phyloP scores from a whole-genome alignment of 73 alveolate genomes.

The Halteria grandinella region DNA sequence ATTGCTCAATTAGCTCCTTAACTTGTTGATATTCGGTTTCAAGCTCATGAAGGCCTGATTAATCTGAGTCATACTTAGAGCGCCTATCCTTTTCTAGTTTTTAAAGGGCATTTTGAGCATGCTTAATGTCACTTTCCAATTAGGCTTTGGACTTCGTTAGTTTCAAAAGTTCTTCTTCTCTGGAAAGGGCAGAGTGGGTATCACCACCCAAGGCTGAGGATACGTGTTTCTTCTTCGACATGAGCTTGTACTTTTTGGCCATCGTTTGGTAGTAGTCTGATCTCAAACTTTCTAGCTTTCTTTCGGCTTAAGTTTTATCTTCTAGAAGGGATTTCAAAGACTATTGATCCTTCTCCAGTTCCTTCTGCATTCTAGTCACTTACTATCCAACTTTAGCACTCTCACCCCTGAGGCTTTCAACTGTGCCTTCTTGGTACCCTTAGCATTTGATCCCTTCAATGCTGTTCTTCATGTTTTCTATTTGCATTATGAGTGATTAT shows the following conservation, averaged over 20 bases:
- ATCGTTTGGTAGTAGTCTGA: slow-evolving; percentile 3
- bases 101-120: slow-evolving; percentile 11
- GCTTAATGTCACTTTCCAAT: neutral
- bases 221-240: slow-evolving; percentile 36
- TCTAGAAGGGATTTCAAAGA: slow-evolving; percentile 20
- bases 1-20: too few species aligned
- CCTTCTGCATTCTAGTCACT: slow-evolving; percentile 19
- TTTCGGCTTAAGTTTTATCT: slow-evolving; percentile 44
- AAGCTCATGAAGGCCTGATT: too few species aligned
- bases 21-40: too few species aligned
- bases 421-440: neutral
- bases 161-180: slow-evolving; percentile 39
- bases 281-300: neutral
- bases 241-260: slow-evolving; percentile 32
- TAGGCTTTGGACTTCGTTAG: slow-evolving; percentile 27
- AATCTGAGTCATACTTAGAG: too few species aligned
- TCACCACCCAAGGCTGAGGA: neutral
- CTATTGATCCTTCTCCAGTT: slow-evolving; percentile 42
- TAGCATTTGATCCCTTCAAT: neutral
- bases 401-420: neutral
- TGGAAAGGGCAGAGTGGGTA: neutral
- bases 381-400: slow-evolving; percentile 31
- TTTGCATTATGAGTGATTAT: neutral
- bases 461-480: neutral
- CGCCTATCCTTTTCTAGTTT: neutral